Evolutionary conservation across 441 rosid genomes (phyloP), one percentile per base, ranked within the genome.

Genomic region (Pelargonium fulgidum): DNA sequence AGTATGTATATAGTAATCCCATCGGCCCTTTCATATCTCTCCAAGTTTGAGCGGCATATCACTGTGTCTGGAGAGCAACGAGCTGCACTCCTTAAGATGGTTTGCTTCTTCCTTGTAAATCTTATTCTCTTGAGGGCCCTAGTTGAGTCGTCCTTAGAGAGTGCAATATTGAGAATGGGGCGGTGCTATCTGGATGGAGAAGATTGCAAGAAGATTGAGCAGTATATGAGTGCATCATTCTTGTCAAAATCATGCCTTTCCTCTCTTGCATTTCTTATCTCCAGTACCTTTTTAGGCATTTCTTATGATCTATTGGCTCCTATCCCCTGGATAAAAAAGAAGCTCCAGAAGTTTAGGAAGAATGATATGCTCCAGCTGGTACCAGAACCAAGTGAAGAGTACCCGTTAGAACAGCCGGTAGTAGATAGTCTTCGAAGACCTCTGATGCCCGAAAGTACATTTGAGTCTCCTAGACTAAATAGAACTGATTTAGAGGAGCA

Each of bases 351-450:
- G 76, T 91, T 88, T 77, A 85, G 77, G 78, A 91, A 89, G 81
- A 93, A 93, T 67, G 98, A 93, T 78, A 91, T 93, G 98, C 92
- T 93, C 58, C 92, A 91, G 82, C 76, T 93, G 65, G 98, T 93
- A 10, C 98, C 97, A 4, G 98, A 91, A 73, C 89, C 85, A 70
- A 87, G 77, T 39, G 96, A 91, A 72, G 97, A 87, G 67, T 90
- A 85, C 76, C 92, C 84, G 8, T 70, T 91, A 75, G 93, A 89
- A 77, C 80, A 80, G 70, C 96, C 89, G 73, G 83, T 80, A 5
- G 48, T 72, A 14, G 82, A 78, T 69, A 75, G 80, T 73, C 96
- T 93, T 65, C 89, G 61, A 74, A 85, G 86, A 74, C 98, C 97
- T 2, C 82, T 93, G 69, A 81, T 93, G 64, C 75, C 85, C 52